Conservation (phyloP, 1,139 yeast genomes). For the Yamadazyma friedrichii region DNA sequence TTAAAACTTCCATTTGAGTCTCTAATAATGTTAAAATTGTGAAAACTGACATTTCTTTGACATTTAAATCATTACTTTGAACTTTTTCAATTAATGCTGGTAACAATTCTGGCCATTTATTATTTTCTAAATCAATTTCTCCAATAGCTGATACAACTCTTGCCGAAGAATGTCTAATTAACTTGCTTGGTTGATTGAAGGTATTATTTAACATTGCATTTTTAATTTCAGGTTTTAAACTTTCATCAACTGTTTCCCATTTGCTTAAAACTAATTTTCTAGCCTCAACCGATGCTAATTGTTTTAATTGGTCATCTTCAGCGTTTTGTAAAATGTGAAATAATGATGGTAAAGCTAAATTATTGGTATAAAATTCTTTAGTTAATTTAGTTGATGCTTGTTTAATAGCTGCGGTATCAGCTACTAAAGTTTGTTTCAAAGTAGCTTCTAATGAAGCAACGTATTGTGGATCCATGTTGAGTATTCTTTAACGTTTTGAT, state of each 20-base stretch:
- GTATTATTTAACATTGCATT: slow-evolving; percentile 67
- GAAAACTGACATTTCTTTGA: slow-evolving; percentile 84
- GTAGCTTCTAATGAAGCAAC: slow-evolving; percentile 73
- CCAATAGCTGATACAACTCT: slow-evolving; percentile 89
- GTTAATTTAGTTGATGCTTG: slow-evolving; percentile 77
- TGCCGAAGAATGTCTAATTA: slow-evolving; percentile 85
- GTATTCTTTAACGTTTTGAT: neutral
- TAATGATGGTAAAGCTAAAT: slow-evolving; percentile 76
- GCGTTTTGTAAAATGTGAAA: slow-evolving; percentile 76
- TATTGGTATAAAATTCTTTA: slow-evolving; percentile 70
- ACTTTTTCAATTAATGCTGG: slow-evolving; percentile 72
- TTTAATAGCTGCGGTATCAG: slow-evolving; percentile 76
- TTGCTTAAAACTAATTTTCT: slow-evolving; percentile 73
- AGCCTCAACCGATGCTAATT: slow-evolving; percentile 93
- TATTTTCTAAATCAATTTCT: slow-evolving; percentile 61
- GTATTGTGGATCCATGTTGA: slow-evolving; percentile 64
- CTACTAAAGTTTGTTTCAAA: slow-evolving; percentile 70
- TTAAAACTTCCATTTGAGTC: slow-evolving; percentile 63
- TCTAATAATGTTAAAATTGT: slow-evolving; percentile 78
- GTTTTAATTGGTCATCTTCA: slow-evolving; percentile 61
- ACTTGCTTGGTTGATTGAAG: slow-evolving; percentile 53
- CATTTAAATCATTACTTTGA: slow-evolving; percentile 51
- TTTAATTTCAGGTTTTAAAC: slow-evolving; percentile 60
- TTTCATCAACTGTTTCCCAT: slow-evolving; percentile 64
- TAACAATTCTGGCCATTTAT: slow-evolving; percentile 77